Conservation (phyloP, 257 asterid genomes). For the Ajuga chamaepitys region DNA sequence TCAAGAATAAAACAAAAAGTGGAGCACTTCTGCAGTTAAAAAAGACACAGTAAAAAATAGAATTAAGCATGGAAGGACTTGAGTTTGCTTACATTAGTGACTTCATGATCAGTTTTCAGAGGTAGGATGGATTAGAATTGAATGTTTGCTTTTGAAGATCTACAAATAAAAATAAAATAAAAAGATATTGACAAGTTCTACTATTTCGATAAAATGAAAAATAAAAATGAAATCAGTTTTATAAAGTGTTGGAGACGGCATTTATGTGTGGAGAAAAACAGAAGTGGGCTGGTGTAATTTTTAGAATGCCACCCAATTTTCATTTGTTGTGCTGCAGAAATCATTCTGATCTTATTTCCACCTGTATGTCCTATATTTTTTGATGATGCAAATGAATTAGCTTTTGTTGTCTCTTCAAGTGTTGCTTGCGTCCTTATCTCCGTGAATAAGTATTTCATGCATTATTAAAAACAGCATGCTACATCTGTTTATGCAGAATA, state of each 20-base stretch:
- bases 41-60: background rate
- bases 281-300: background rate
- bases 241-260: background rate
- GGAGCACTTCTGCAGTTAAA: background rate
- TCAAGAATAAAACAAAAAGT: background rate
- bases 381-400: constrained; percentile 2
- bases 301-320: background rate
- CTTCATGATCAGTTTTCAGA: background rate
- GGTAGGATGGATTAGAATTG: background rate
- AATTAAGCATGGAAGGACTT: background rate
- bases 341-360: background rate
- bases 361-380: constrained; percentile 10
- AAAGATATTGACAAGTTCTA: background rate
- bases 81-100: background rate
- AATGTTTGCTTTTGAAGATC: background rate
- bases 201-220: background rate
- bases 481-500: background rate
- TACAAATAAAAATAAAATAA: background rate
- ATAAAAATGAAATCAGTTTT: background rate
- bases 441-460: background rate
- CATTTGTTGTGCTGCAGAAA: background rate
- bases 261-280: constrained; percentile 1
- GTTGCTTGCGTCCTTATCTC: background rate
- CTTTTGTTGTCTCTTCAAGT: background rate
- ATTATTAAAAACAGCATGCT: background rate